A percentile compares a stretch with the other conserved stretches of the same genome.
Conservation (phyloP, 352 stramenopile genomes). For the Phytophthora fragariaefolia region DNA sequence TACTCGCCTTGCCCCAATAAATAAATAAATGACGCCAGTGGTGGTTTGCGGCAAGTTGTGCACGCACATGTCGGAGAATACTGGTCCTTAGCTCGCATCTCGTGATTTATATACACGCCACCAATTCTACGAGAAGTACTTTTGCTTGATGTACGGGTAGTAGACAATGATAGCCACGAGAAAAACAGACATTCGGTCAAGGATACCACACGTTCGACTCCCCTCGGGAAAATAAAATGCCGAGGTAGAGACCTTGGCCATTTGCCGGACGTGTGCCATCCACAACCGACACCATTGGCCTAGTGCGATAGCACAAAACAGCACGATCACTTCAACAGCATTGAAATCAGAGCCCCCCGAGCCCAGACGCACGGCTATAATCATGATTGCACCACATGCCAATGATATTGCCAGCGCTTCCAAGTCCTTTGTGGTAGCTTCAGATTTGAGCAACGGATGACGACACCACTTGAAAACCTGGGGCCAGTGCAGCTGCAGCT, state of each 20-base stretch:
- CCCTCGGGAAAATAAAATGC: slow-evolving; percentile 51
- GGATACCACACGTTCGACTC: slow-evolving; percentile 41
- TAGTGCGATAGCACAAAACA: slow-evolving; percentile 48
- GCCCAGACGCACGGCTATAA: slow-evolving; percentile 39
- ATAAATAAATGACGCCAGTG: slow-evolving; percentile 43
- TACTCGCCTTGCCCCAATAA: slow-evolving; percentile 30
- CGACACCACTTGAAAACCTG: slow-evolving; percentile 29
- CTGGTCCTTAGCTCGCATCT: neutral
- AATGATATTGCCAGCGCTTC: slow-evolving; percentile 45
- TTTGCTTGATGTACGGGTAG: slow-evolving; percentile 60
- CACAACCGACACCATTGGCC: slow-evolving; percentile 49
- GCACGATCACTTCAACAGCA: slow-evolving; percentile 42
- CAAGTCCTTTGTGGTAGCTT: slow-evolving; percentile 31
- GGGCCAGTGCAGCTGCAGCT: slow-evolving; percentile 36
- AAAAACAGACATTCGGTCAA: slow-evolving; percentile 55
- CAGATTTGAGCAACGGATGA: slow-evolving; percentile 32
- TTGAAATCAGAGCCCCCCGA: slow-evolving; percentile 31
- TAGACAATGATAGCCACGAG: slow-evolving; percentile 55
- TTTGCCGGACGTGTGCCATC: slow-evolving; percentile 45
- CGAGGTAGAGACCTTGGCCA: slow-evolving; percentile 52
- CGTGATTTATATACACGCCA: neutral
- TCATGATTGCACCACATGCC: slow-evolving; percentile 41
- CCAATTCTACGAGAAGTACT: slow-evolving; percentile 27
- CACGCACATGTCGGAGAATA: neutral
- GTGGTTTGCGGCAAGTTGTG: slow-evolving; percentile 26